Evolutionary conservation across 306 rosid species (phyloP), one percentile per base, ranked within the genome.

Genomic region (Dryas alaskensis): DNA sequence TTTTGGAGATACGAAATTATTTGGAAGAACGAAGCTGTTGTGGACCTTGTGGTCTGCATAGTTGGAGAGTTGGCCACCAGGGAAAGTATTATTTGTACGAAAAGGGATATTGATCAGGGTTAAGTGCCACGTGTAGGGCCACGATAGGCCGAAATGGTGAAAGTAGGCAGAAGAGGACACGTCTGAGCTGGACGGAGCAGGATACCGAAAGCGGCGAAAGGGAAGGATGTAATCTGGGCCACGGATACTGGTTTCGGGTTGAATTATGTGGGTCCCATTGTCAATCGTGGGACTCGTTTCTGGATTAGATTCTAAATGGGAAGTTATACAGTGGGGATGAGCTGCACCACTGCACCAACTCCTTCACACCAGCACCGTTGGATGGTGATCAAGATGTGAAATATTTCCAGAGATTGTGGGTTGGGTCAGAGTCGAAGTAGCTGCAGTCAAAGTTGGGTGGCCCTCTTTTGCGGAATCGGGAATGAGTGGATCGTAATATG

Each of bases 41-140:
- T 58, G 72, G 85, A 76, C 40, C 65, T 40, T 62, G 80, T 58
- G 72, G 85, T 78, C 40, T 67, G 73, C 58, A 48, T 9, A 72
- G 78, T 60, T 47, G 63, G 46, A 64, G 77, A 46, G 76, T 62
- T 67, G n/a, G 7, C 45, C 66, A 73, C 78, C 80, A 77, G 31
- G 50, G 25, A 39, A 63, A 13, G 7, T 0, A 22, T 22, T 22
- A 22, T 22, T 22, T 22, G 22, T 22, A 67, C 72, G 16, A 8
- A 27, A 13, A 63, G 0, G 8, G 14, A 1, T 16, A 14, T 5
- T 50, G 27, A 47, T 47, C 7, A 12, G 1, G 2, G 4, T n/a
- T 39, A 2, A 7, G 7, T 9, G 11, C 14, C 59, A 73, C 79
- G 87, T 76, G 78, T 37, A 78, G 78, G 78, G 59, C 0, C 19